These are phyloP conservation scores for Sorghum bicolor DNA, from an alignment of 176 grass and related monocot genomes.

Conservation along the genomic window Sorghum_bicolor_NCBIv3 NC_012870.2:5304501-5305000, in stretches of 20 bases:
- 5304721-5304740: neutral
- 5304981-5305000: neutral
- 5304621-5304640: neutral
- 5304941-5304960: neutral
- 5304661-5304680: neutral
- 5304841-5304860: neutral
- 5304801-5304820: neutral
- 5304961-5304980: neutral
- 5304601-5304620: neutral
- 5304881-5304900: neutral
- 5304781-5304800: neutral
- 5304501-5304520: slow-evolving; percentile 79
- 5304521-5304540: slow-evolving; percentile 87
- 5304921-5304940: neutral
- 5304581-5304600: neutral
- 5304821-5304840: neutral
- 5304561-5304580: neutral
- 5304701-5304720: neutral
- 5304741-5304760: neutral
- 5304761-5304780: neutral
- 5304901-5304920: neutral
- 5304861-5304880: neutral
- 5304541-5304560: slow-evolving; percentile 67
- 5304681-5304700: neutral
- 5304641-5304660: neutral